Evolutionary conservation across 345 rosid genomes (phyloP), one percentile per base, ranked within the genome.

Genomic region (Arabidopsis suecica): DNA sequence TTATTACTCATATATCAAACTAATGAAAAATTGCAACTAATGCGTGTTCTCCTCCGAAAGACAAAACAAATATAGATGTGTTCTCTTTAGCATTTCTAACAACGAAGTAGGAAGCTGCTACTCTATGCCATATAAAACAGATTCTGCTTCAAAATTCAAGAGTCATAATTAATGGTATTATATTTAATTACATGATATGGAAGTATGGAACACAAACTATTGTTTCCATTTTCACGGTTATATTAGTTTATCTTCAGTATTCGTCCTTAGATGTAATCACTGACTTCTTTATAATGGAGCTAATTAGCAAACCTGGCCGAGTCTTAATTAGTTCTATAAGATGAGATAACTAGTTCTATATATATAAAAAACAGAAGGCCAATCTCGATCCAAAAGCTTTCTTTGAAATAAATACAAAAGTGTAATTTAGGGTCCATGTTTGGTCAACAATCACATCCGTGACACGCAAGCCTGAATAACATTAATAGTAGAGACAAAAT

Each of bases 371-470:
- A 50, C 11, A 30, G 14, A 71, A 61, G 68, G 23, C 69, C 45
- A 72, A 72, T 51, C 22, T 54, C 53, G 7, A 66, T 66, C 36
- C 61, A 38, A 71, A 59, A 34, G 7, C 48, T 68, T 59, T 30
- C 5, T 53, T 75, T 61, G 36, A 10, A 49, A 50, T 42, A 32
- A 74, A 68, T 70, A 67, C 66, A 79, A 75, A 69, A 66, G n/a
- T 32, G 45, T 73, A 55, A 50, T 22, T 54, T 50, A 22, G 44
- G 69, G 82, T 73, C 62, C 79, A 50, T 11, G 44, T 72, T 75
- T 70, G 82, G 84, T 84, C 83, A 83, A 83, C 59, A 83, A 83
- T 86, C 90, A 77, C 87, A 75, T 85, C 88, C 75, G 1, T 37
- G 64, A 60, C 83, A 69, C 82, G 78, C 45, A 74, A 71, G 72